Base-by-base conservation (phyloP, 108 stramenopile genomes). In the Conticribra weissflogii region DNA sequence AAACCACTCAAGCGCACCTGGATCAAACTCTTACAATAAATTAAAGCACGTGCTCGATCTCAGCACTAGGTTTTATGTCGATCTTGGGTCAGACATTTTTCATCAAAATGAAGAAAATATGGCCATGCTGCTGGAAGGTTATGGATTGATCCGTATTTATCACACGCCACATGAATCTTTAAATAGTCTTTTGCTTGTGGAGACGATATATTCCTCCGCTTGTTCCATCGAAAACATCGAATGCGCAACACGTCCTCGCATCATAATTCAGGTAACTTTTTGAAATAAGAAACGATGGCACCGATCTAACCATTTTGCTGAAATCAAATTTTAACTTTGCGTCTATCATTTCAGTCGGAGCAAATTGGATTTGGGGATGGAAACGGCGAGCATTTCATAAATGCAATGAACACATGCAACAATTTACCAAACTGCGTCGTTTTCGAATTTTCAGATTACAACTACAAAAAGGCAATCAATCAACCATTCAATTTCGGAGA, bases 391-490 rank as follows among this genome's bases (percentile, higher is more conserved):
- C 45, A 45, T 45, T 45, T 45, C 14, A 45, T 15, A 16, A 22
- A 22, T 22, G 51, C 19, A 4, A 22, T 52, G 17, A 7, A 14
- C 5, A 7, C 17, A 27, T 56, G 55, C 55, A 18, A 61, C 41
- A 25, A 61, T 25, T 7, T 23, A n/a, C 60, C 60, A 3, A 61
- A 21, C 36, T 61, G 60, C 24, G 18, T 61, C 60, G 14, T 61
- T 24, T 45, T 41, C 44, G 60, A 61, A 23, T 61, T 61, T 23
- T 61, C 60, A 9, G 60, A 61, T 3, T 41, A 22, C 60, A 61
- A 33, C n/a, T 61, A 28, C 27, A n/a, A n/a, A n/a, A n/a, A n/a
- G n/a, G n/a, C n/a, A n/a, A n/a, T n/a, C n/a, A 28, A 31, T 21
- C 25, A 31, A 59, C 23, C 36, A 21, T 19, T 18, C 32, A 24